phyloP scores from a whole-genome alignment of 1,284 basidiomycete genomes.

The Coniferiporia sulphurascens region DNA sequence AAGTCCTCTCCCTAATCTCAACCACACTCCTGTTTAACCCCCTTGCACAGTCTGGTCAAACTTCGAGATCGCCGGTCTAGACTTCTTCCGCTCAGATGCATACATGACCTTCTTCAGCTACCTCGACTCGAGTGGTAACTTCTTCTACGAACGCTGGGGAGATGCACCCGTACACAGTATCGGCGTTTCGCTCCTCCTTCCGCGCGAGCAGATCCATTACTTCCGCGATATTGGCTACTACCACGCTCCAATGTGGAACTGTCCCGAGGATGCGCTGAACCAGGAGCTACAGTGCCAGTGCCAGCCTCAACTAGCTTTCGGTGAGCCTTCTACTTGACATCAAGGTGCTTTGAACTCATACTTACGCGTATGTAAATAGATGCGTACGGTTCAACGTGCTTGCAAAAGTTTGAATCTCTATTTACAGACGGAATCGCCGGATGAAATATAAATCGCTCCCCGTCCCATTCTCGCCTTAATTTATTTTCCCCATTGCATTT shows the following conservation, averaged over 20 bases:
- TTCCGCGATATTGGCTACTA: slow-evolving; percentile 61
- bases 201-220: slow-evolving; percentile 62
- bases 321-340: not conserved
- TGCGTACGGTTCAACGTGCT: not conserved
- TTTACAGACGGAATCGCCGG: not conserved
- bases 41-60: slow-evolving; percentile 58
- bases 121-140: slow-evolving; percentile 68
- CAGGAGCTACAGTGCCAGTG: slow-evolving; percentile 44
- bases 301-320: slow-evolving; percentile 38
- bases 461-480: not conserved
- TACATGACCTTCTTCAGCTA: slow-evolving; percentile 72
- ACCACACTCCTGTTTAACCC: slow-evolving; percentile 31
- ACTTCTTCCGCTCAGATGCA: slow-evolving; percentile 54
- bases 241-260: slow-evolving; percentile 47
- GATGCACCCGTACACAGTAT: slow-evolving; percentile 81
- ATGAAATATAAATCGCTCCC: not conserved
- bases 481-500: not conserved
- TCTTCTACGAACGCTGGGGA: slow-evolving; percentile 79
- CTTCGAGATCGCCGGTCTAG: slow-evolving; percentile 71
- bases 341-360: not conserved
- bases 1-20: slow-evolving; percentile 21
- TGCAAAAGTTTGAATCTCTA: not conserved
- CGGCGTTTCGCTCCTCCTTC: slow-evolving; percentile 59
- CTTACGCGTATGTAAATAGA: slow-evolving; percentile 25
- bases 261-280: slow-evolving; percentile 44